Evolutionary conservation across 1,284 basidiomycete genomes (phyloP).

Genomic region (Ceratobasidium sp.): DNA sequence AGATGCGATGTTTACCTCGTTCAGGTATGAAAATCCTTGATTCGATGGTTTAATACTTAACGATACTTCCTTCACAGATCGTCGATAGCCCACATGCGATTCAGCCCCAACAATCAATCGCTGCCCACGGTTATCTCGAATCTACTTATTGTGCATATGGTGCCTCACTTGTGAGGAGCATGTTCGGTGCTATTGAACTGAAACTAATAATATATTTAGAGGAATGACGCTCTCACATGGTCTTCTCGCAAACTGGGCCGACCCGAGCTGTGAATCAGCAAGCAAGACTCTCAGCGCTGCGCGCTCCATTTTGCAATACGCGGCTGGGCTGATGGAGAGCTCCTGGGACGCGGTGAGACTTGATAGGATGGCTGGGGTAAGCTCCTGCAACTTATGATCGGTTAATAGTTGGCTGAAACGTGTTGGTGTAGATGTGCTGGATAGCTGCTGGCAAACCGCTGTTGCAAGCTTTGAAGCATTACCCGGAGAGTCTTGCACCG

Average conservation of each 20-base stretch:
- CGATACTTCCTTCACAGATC: background rate
- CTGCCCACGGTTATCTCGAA: slow-evolving; percentile 19
- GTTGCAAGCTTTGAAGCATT: background rate
- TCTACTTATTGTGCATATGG: background rate
- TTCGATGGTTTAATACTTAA: background rate
- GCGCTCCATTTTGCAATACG: slow-evolving; percentile 7
- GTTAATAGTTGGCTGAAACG: no score
- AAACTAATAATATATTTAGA: background rate
- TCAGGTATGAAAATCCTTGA: background rate
- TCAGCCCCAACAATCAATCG: slow-evolving; percentile 15
- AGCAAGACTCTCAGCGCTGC: slow-evolving; percentile 17
- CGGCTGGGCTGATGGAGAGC: background rate
- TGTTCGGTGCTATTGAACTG: no score
- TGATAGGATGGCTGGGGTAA: slow-evolving; percentile 21
- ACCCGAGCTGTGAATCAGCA: slow-evolving; percentile 32
- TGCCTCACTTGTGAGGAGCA: slow-evolving; percentile 3
- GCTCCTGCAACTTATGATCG: background rate
- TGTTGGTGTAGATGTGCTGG: slow-evolving; percentile 10
- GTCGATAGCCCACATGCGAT: background rate
- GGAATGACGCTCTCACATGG: background rate
- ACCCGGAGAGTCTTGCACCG: slow-evolving; percentile 28
- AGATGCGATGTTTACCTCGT: slow-evolving; percentile 14
- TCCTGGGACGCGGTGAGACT: slow-evolving; percentile 11
- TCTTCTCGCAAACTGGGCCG: slow-evolving; percentile 20
- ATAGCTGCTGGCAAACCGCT: background rate